A percentile compares a stretch with the other conserved stretches of the same genome.
phyloP scores from a whole-genome alignment of 495 filamentous ascomycete species.

The Tuber umbilicatum region DNA sequence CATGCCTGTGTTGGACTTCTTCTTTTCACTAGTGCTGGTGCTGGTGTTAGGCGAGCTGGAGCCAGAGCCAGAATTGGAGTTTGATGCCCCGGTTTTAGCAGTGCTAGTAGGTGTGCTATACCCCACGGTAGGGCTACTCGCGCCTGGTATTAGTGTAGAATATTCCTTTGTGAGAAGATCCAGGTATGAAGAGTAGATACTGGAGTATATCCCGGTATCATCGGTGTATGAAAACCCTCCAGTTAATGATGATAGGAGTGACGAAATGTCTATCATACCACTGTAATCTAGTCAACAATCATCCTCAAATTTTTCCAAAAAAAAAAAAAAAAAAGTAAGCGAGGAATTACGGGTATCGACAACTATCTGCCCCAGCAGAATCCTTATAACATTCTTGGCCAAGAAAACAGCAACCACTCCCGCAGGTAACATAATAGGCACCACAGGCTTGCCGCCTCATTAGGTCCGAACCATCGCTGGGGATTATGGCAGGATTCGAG shows the following conservation, averaged over 20 bases:
- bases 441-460: neutral
- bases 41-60: neutral
- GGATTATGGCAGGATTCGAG: neutral
- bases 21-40: conserved; percentile 2
- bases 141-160: neutral
- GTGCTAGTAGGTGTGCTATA: neutral
- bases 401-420: neutral
- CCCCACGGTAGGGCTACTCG: neutral
- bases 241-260: neutral
- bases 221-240: neutral
- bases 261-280: neutral
- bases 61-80: neutral
- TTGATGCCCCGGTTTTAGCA: neutral
- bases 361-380: neutral
- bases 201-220: neutral
- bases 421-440: neutral
- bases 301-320: neutral
- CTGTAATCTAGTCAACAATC: neutral
- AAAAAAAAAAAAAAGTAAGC: neutral
- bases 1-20: conserved; percentile 18
- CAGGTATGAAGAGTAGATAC: neutral
- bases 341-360: neutral
- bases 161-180: neutral
- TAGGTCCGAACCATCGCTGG: neutral
- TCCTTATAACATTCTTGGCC: neutral